These are phyloP conservation scores for Russula olivacea DNA, from an alignment of 768 basidiomycete genomes.

Conservation along the genomic window DNA sequence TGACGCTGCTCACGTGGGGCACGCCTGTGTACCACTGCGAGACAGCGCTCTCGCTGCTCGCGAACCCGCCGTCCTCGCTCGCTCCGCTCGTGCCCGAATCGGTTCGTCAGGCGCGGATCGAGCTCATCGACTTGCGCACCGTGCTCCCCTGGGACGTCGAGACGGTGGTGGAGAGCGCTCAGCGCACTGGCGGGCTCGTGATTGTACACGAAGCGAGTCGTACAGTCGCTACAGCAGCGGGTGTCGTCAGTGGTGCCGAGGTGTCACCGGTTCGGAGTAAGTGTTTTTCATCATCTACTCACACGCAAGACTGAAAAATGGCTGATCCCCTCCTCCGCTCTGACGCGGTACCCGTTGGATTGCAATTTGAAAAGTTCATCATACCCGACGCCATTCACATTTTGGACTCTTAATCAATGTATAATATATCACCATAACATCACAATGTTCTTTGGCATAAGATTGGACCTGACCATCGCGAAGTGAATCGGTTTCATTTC, in stretches of 20 bases:
- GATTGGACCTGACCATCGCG: not conserved
- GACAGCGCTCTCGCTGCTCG: conserved; percentile 69
- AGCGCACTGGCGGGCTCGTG: conserved; percentile 76
- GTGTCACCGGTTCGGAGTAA: conserved; percentile 93
- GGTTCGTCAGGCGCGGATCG: conserved; percentile 64
- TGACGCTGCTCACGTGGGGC: conserved; percentile 93
- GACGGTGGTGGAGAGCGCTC: conserved; percentile 74
- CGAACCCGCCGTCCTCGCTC: conserved; percentile 57
- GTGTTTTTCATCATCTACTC: conserved; percentile 37
- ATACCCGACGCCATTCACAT: conserved; percentile 83
- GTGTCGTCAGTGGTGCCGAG: conserved; percentile 87
- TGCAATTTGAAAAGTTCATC: conserved; percentile 89
- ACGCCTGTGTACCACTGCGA: conserved; percentile 90
- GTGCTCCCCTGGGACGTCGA: conserved; percentile 87
- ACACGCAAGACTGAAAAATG: not conserved
- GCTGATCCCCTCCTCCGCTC: conserved; percentile 9
- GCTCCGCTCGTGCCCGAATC: conserved; percentile 59
- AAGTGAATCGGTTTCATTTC: not conserved
- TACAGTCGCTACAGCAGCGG: too few species aligned
- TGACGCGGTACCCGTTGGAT: conserved; percentile 61
- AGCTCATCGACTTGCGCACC: conserved; percentile 86
- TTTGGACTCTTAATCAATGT: conserved; percentile 50
- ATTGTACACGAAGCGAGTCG: conserved; percentile 90
- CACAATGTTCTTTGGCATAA: not conserved
- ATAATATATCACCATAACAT: conserved; percentile 13